A percentile compares a stretch with the other conserved stretches of the same genome.
phyloP scores from a whole-genome alignment of 2,329 filamentous ascomycete species.

The Teratosphaeria viscida region DNA sequence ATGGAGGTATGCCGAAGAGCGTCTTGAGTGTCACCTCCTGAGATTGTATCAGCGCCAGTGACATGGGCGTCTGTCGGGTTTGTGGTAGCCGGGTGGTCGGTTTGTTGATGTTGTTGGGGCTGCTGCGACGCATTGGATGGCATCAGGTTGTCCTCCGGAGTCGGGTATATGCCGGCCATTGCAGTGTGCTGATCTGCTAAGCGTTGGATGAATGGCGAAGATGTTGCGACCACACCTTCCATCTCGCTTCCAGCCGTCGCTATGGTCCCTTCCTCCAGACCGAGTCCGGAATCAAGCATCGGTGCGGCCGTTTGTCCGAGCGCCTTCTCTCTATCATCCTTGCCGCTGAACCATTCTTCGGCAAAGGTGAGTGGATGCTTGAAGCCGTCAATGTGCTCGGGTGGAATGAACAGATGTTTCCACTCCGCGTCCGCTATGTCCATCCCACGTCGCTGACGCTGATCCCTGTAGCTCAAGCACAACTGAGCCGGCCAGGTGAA shows the following conservation, averaged over 20 bases:
- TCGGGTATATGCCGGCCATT: conserved; percentile 55
- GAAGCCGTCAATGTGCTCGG: conserved; percentile 20
- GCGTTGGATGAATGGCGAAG: conserved; percentile 27
- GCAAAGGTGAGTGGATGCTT: conserved; percentile 16
- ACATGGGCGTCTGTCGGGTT: neutral
- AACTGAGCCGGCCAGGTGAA: conserved; percentile 14
- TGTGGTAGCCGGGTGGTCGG: neutral
- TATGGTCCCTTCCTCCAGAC: neutral
- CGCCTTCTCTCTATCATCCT: conserved; percentile 14
- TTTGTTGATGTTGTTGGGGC: conserved; percentile 3
- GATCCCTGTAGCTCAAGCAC: conserved; percentile 7
- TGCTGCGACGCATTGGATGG: conserved; percentile 11
- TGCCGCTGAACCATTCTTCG: conserved; percentile 18
- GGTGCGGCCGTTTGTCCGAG: neutral
- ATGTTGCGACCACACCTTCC: conserved; percentile 6
- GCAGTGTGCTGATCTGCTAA: conserved; percentile 29
- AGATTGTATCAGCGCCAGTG: neutral
- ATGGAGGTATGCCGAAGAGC: conserved; percentile 5
- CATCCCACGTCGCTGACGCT: neutral
- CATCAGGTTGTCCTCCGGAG: conserved; percentile 51
- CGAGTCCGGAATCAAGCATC: neutral
- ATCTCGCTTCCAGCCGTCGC: neutral
- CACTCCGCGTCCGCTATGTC: conserved; percentile 4
- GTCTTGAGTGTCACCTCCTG: neutral
- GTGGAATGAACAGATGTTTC: conserved; percentile 14